Base-by-base conservation (phyloP, 345 rosid species). In the Punica granatum region DNA sequence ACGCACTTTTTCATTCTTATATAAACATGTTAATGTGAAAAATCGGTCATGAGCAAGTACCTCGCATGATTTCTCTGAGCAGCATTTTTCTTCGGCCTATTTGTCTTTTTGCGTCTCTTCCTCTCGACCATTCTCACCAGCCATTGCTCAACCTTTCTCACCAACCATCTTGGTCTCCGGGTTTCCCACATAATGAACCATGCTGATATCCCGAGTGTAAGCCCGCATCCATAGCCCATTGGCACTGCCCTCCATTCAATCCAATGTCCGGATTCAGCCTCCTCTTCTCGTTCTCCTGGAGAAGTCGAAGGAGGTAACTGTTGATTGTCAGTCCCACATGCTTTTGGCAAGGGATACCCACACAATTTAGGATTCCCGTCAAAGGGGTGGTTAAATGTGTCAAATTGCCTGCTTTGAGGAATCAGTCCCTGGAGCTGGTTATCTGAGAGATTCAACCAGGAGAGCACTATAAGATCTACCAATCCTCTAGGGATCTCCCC, bases 101-200 rank as follows among this genome's bases (percentile, higher is more conserved):
- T 86, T 73, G 76, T 84, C 53, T 61, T 81, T 42, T 69, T 84
- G 25, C 81, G 92, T 68, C 82, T 83, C 18, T 69, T 87, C 60
- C 35, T 82, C 34, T 84, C 89, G 5, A 76, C 79, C 72, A 37
- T 71, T 75, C n/a, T n/a, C n/a, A n/a, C n/a, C n/a, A n/a, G n/a
- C n/a, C n/a, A n/a, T n/a, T n/a, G n/a, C n/a, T n/a, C n/a, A n/a
- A n/a, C n/a, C n/a, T n/a, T n/a, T n/a, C 32, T 1, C 48, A 0
- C 75, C 71, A 10, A 25, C 41, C 63, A 15, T 67, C 26, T 6
- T 13, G 43, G 18, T 26, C 37, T 51, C 44, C 3, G n/a, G 0
- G 46, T 23, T 26, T 28, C 11, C 0, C 66, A 33, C 37, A 67
- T 10, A 4, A 35, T 0, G 16, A 54, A 67, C 9, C 64, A 71